Conservation (phyloP, 352 stramenopile genomes). For the Phytophthora pseudosyringae region DNA sequence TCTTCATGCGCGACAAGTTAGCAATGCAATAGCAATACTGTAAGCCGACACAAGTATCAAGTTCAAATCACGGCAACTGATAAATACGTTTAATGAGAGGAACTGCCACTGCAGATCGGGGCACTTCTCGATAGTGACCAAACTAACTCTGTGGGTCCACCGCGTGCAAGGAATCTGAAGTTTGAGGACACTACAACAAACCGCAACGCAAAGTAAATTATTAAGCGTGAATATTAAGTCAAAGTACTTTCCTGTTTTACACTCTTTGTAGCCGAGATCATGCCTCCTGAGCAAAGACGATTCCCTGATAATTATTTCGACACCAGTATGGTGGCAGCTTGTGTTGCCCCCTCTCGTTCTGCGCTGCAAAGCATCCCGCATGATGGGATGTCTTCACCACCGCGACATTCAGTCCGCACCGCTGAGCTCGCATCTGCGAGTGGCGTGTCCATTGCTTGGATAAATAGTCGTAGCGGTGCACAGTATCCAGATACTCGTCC, state of each 20-base stretch:
- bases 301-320: slow-evolving; percentile 1
- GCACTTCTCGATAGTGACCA: too few species aligned
- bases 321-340: slow-evolving; percentile 8
- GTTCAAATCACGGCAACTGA: too few species aligned
- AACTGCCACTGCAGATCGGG: too few species aligned
- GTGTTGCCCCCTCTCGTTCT: slow-evolving; percentile 28
- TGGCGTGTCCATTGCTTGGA: slow-evolving; percentile 68
- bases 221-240: too few species aligned
- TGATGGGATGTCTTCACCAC: slow-evolving; percentile 48
- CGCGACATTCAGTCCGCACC: slow-evolving; percentile 69
- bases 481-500: slow-evolving; percentile 73
- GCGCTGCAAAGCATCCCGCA: slow-evolving; percentile 49
- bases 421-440: slow-evolving; percentile 64
- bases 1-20: too few species aligned
- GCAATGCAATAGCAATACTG: too few species aligned
- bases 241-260: not conserved
- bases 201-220: too few species aligned
- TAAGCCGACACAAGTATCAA: too few species aligned
- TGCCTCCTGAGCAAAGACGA: slow-evolving; percentile 8
- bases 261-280: slow-evolving; percentile 3
- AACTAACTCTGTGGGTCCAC: too few species aligned
- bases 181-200: too few species aligned
- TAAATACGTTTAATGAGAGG: too few species aligned
- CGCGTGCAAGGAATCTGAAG: too few species aligned
- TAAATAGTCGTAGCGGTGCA: slow-evolving; percentile 71